Percentiles rank a stretch among this genome's conserved stretches.
These are phyloP conservation scores for Harringtonia aguacate DNA, from an alignment of 2,329 filamentous ascomycete species.

Conservation along the genomic window DNA sequence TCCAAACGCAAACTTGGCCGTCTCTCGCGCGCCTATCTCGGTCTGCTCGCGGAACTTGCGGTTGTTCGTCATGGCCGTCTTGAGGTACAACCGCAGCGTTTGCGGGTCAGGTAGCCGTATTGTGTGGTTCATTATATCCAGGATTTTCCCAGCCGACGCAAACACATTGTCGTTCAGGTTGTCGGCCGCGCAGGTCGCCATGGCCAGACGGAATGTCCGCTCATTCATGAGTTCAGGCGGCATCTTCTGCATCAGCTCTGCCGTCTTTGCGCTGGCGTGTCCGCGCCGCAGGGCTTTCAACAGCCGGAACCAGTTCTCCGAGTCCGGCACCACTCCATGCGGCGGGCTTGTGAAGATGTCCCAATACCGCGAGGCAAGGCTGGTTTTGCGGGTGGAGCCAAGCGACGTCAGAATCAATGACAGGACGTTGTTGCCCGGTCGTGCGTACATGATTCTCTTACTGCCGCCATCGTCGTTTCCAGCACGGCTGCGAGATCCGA, in stretches of 20 bases:
- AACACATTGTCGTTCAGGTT: conserved; percentile 64
- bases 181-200: conserved; percentile 66
- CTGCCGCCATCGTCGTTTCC: background rate
- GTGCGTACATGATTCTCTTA: conserved; percentile 20
- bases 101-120: conserved; percentile 36
- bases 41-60: conserved; percentile 24
- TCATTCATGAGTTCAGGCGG: conserved; percentile 30
- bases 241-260: conserved; percentile 47
- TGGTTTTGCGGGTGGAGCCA: conserved; percentile 45
- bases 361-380: conserved; percentile 70
- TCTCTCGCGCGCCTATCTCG: conserved; percentile 17
- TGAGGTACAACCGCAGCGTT: conserved; percentile 44
- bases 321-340: conserved; percentile 58
- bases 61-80: conserved; percentile 39
- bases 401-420: conserved; percentile 59
- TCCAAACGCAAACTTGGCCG: conserved; percentile 33
- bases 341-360: conserved; percentile 49
- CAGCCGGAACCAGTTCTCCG: conserved; percentile 57
- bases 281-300: conserved; percentile 55
- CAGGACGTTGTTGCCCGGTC: conserved; percentile 47
- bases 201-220: conserved; percentile 59
- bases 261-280: conserved; percentile 52
- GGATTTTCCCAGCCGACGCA: conserved; percentile 49
- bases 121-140: conserved; percentile 49
- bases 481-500: background rate